These are phyloP conservation scores for Picocystis sp. DNA, from an alignment of 163 green algal genomes.

Conservation along the genomic window DNA sequence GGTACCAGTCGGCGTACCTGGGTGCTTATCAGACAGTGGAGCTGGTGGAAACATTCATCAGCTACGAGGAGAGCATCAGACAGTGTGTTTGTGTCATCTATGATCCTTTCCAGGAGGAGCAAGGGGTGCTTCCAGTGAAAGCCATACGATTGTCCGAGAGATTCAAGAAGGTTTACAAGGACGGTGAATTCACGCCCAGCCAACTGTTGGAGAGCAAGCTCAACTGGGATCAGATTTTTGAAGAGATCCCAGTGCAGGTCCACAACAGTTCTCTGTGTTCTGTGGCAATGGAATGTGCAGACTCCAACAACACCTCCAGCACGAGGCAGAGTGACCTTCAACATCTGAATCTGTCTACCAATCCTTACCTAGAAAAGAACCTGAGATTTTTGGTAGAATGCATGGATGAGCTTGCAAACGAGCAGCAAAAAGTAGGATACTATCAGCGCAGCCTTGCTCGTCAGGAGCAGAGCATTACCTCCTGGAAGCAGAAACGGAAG, in stretches of 20 bases:
- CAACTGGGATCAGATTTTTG: conserved; percentile 80
- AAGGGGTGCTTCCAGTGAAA: conserved; percentile 33
- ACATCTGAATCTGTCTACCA: conserved; percentile 51
- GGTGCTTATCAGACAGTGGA: conserved; percentile 89
- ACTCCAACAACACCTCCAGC: not conserved
- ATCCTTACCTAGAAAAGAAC: conserved; percentile 69
- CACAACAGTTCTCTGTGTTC: conserved; percentile 68
- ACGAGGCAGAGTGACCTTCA: conserved; percentile 44
- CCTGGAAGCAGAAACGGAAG: not conserved
- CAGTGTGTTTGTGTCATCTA: conserved; percentile 96
- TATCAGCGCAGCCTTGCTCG: conserved; percentile 1
- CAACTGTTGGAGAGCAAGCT: conserved; percentile 10
- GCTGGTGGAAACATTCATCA: conserved; percentile 95
- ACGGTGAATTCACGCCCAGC: conserved; percentile 11
- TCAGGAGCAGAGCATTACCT: conserved; percentile 4
- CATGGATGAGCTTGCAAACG: conserved; percentile 79
- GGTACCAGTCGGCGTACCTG: conserved; percentile 87
- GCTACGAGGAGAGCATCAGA: conserved; percentile 93
- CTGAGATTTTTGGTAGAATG: conserved; percentile 81
- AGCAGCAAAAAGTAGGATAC: conserved; percentile 59
- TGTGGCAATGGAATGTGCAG: conserved; percentile 35
- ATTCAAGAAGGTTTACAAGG: conserved; percentile 78
- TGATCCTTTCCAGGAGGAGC: conserved; percentile 47
- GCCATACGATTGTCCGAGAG: conserved; percentile 62
- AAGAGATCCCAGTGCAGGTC: conserved; percentile 70